Evolutionary conservation across 1,139 yeast genomes (phyloP).

Genomic region (Torulaspora pretoriensis): DNA sequence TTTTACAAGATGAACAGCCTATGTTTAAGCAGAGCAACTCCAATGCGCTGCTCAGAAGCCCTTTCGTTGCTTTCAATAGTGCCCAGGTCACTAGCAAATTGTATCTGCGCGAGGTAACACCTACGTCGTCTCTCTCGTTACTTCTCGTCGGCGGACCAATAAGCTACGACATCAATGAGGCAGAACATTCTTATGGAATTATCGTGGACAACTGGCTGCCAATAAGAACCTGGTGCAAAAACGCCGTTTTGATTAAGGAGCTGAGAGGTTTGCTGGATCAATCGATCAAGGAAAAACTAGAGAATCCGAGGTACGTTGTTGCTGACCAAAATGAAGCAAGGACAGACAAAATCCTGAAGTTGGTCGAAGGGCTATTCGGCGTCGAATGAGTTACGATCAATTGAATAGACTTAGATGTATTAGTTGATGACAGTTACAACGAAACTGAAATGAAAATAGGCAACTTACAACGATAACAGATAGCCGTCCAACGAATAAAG

Average conservation of each 20-base stretch:
- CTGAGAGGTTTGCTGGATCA: slow-evolving; percentile 62
- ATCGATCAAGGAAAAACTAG: slow-evolving; percentile 57
- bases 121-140: slow-evolving; percentile 65
- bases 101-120: slow-evolving; percentile 72
- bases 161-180: slow-evolving; percentile 56
- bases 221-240: slow-evolving; percentile 86
- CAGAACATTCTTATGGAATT: slow-evolving; percentile 55
- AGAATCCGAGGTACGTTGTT: slow-evolving; percentile 36
- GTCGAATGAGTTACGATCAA: slow-evolving; percentile 1
- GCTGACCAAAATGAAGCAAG: neutral
- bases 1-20: slow-evolving; percentile 9
- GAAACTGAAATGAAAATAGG: too few relatives aligned
- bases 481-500: too few relatives aligned
- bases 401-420: too few relatives aligned
- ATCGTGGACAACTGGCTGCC: slow-evolving; percentile 78
- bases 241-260: slow-evolving; percentile 77
- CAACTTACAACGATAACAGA: too few relatives aligned
- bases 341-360: slow-evolving; percentile 8
- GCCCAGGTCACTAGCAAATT: slow-evolving; percentile 64
- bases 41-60: slow-evolving; percentile 40
- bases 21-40: slow-evolving; percentile 33
- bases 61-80: slow-evolving; percentile 53
- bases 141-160: slow-evolving; percentile 77
- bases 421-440: too few relatives aligned
- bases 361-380: slow-evolving; percentile 10